A percentile compares a stretch with the other conserved stretches of the same genome.
phyloP scores from a whole-genome alignment of 2,329 filamentous ascomycete genomes.

The Hypocrella siamensis region DNA sequence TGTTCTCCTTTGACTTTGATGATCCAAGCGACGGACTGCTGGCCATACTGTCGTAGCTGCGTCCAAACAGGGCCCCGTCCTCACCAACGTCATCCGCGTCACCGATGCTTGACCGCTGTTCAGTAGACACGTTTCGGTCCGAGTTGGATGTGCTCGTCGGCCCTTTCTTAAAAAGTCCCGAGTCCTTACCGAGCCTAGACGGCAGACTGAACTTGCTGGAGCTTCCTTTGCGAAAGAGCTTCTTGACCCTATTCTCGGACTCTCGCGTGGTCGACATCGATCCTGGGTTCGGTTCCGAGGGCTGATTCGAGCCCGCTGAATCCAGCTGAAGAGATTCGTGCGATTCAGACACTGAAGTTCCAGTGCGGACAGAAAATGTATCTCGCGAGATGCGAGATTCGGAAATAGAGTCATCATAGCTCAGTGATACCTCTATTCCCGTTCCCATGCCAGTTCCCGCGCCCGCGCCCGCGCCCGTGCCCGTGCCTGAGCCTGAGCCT shows the following conservation, averaged over 20 bases:
- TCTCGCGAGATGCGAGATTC: constrained; percentile 41
- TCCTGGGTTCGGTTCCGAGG: constrained; percentile 33
- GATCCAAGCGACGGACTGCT: constrained; percentile 42
- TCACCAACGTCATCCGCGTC: constrained; percentile 38
- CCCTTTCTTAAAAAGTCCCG: constrained; percentile 41
- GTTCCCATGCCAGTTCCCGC: no score
- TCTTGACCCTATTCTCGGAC: constrained; percentile 40
- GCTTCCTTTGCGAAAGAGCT: constrained; percentile 49
- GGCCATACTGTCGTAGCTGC: constrained; percentile 39
- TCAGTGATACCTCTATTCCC: constrained; percentile 19
- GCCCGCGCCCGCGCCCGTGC: no score
- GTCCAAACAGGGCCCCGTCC: constrained; percentile 24
- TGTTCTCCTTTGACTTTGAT: constrained; percentile 27
- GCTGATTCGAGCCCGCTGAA: constrained; percentile 36
- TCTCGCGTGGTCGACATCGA: constrained; percentile 27
- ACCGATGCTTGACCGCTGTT: constrained; percentile 40
- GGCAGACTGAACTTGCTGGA: constrained; percentile 50
- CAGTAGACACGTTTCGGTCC: constrained; percentile 38
- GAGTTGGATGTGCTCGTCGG: constrained; percentile 40
- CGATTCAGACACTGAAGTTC: constrained; percentile 43
- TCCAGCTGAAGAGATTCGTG: constrained; percentile 43
- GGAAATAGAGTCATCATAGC: constrained; percentile 30
- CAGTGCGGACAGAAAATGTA: constrained; percentile 39
- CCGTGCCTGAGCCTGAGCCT: no score
- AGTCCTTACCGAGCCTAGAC: constrained; percentile 38